Base-by-base conservation (phyloP, 2,329 filamentous ascomycete species). In the Colletotrichum orbiculare region DNA sequence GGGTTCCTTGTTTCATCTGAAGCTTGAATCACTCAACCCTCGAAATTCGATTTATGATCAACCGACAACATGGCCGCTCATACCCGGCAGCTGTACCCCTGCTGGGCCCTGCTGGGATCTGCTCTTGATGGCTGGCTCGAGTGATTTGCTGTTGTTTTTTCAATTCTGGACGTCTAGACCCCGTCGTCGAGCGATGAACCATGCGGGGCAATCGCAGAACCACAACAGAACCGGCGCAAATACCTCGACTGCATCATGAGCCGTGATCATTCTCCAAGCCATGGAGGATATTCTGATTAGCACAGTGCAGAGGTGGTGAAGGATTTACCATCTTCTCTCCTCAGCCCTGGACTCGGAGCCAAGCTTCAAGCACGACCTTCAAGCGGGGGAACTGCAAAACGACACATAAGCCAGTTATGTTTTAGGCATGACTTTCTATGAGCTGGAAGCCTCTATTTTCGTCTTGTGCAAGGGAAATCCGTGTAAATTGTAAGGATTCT, bases 1-100 rank as follows among this genome's bases (percentile, higher is more conserved):
- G 47, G 35, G n/a, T 42, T 58, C 47, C 54, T n/a, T 46, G 60
- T 63, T 63, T 63, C 60, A 63, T 63, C 54, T 47, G 60, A 58
- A 58, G 46, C 53, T 62, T 62, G 46, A 56, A 46, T 54, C 59
- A 57, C 17, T 46, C n/a, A 46, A 57, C 38, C 53, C 33, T 11
- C 38, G 12, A 10, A 2, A 15, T 15, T 34, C 13, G 54, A 52
- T 15, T 58, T 54, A 46, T 4, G 37, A n/a, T 35, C 54, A 46
- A n/a, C 47, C n/a, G 12, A 42, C 42, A 47, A 25, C 3, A 35
- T 15, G 17, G 15, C 41, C n/a, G 11, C 17, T 46, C 42, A 52
- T 47, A 58, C 13, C 25, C 9, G 41, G 58, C 60, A 54, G 54
- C 17, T 63, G 12, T 17, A 41, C 13, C 60, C 47, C 38, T 53